Conservation (phyloP, 305 asterid genomes). For the Fraxinus greggii region DNA sequence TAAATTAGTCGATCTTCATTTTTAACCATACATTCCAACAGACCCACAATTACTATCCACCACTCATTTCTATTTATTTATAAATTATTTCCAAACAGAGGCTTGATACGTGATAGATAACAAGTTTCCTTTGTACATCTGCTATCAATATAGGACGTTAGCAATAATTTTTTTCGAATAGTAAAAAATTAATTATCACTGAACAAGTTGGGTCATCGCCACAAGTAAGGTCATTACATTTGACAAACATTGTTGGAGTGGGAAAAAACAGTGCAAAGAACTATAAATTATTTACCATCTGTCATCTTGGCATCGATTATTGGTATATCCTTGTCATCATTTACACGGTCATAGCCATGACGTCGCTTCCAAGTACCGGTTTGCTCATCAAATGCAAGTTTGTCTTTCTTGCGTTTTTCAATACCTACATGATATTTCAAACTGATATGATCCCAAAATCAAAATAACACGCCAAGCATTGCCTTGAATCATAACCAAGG, state of each 20-base stretch:
- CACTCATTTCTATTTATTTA: background rate
- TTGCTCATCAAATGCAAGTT: conserved; percentile 77
- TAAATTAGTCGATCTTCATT: background rate
- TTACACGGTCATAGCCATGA: conserved; percentile 84
- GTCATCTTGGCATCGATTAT: conserved; percentile 87
- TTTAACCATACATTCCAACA: background rate
- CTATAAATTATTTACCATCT: conserved; percentile 52
- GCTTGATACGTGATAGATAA: background rate
- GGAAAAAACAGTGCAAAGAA: background rate
- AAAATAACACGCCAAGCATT: background rate
- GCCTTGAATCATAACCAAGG: conserved; percentile 9
- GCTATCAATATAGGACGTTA: background rate
- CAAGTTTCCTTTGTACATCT: background rate
- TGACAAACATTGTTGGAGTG: background rate
- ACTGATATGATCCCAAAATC: conserved; percentile 8
- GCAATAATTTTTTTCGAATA: background rate
- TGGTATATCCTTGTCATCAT: conserved; percentile 85
- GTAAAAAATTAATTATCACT: background rate
- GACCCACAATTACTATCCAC: background rate
- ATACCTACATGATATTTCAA: conserved; percentile 56
- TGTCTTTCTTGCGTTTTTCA: conserved; percentile 63
- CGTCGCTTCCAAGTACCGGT: conserved; percentile 82
- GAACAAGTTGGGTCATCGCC: background rate
- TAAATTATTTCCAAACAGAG: background rate
- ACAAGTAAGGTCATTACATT: background rate